A percentile compares a stretch with the other conserved stretches of the same genome.
Evolutionary conservation across 306 rosid species (phyloP).

Genomic region (Vigna reflexopilosa): DNA sequence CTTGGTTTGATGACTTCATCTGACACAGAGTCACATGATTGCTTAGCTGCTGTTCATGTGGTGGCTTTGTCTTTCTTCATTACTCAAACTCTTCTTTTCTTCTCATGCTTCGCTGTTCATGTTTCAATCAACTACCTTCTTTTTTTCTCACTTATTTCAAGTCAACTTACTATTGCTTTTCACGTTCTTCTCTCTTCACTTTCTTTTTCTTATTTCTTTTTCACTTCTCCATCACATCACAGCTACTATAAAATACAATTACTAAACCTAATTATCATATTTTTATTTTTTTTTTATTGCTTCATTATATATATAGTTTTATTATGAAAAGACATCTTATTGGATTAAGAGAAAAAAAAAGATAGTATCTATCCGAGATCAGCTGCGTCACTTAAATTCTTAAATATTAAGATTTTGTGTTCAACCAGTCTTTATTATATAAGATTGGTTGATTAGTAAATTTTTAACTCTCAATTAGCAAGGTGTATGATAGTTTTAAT

Average conservation of each 20-base stretch:
- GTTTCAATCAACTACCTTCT: slow-evolving; percentile 31
- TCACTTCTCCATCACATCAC: neutral
- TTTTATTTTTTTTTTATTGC: too few relatives aligned
- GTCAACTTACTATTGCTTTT: slow-evolving; percentile 38
- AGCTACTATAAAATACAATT: too few relatives aligned
- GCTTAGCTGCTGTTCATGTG: slow-evolving; percentile 37
- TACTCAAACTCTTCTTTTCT: neutral
- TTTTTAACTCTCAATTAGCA: neutral
- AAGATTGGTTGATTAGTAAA: neutral
- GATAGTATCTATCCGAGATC: neutral
- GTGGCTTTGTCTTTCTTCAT: slow-evolving; percentile 21
- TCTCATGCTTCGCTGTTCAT: slow-evolving; percentile 40
- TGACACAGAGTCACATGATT: slow-evolving; percentile 40
- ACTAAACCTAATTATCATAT: too few relatives aligned
- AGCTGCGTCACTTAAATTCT: neutral
- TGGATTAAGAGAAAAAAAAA: too few relatives aligned
- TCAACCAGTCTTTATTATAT: neutral
- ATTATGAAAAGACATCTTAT: too few relatives aligned
- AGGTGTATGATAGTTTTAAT: neutral
- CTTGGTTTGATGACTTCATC: neutral
- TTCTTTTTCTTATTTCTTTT: neutral
- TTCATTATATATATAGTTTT: too few relatives aligned
- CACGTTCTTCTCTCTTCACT: slow-evolving; percentile 25
- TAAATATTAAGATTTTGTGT: neutral
- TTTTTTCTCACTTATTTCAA: neutral